Conservation (phyloP, 2,329 filamentous ascomycete species). For the Fusarium nelsonii region DNA sequence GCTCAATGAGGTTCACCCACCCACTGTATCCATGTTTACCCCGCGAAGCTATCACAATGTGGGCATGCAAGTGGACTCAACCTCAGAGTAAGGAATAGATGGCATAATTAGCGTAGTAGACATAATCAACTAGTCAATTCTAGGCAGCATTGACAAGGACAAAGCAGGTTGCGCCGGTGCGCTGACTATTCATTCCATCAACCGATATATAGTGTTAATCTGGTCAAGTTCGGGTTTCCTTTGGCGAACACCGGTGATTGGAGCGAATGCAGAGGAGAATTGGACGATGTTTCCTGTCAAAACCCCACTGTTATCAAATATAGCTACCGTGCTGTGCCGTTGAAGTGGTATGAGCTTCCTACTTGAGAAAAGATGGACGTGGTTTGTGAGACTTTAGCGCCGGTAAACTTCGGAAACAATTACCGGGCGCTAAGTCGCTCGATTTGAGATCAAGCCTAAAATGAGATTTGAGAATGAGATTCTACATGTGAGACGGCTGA, state of each 20-base stretch:
- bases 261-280: slow-evolving; percentile 4
- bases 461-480: background rate
- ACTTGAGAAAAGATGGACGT: background rate
- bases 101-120: no score
- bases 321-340: background rate
- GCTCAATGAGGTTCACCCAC: background rate
- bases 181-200: background rate
- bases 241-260: slow-evolving; percentile 6
- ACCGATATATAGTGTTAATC: no score
- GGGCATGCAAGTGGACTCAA: background rate
- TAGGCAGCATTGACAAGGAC: no score
- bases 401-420: background rate
- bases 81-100: background rate
- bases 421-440: background rate
- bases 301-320: background rate
- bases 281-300: background rate
- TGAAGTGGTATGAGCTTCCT: background rate
- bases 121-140: background rate
- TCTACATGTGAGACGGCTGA: no score
- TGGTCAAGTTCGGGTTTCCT: background rate
- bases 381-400: background rate
- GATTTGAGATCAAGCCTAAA: background rate
- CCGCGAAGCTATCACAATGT: background rate
- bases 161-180: no score
- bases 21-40: background rate